Evolutionary conservation across 1,284 basidiomycete species (phyloP), one percentile per base, ranked within the genome.

Genomic region (Sporisorium scitamineum): DNA sequence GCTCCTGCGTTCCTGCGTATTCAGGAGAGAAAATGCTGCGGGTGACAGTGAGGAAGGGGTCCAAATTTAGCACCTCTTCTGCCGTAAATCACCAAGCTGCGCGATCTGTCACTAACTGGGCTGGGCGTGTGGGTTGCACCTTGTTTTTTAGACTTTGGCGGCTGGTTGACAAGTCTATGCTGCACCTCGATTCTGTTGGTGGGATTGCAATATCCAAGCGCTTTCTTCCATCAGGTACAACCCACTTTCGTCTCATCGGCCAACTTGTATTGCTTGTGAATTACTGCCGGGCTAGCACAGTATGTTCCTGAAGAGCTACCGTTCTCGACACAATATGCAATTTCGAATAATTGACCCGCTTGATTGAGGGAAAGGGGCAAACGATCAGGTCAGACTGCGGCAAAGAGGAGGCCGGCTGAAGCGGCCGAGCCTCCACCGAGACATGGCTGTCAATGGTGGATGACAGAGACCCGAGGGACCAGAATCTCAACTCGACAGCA

Each of bases 341-440:
- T 39, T 18, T 48, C 27, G 48, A 50, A 27, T 4, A 11, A n/a
- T 47, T 31, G 27, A n/a, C 27, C 6, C 18, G 27, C 47, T 29
- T 27, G 45, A 22, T 6, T n/a, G 26, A 29, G 24, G 10, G 47
- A 10, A 5, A 29, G 47, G 18, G 16, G 7, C 16, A 39, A n/a
- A n/a, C 11, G 37, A n/a, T 16, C 34, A 39, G 10, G 34, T 27
- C 44, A 24, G 26, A 26, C 48, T 31, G 48, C 29, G 48, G 48
- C 48, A 50, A 20, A 6, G n/a, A 9, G 29, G 10, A 20, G 29
- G 10, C 29, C 50, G 20, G 9, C n/a, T 27, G 11, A 13, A 60
- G 48, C 51, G 59, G 66, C 67, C 67, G 61, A 69, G 61, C 39
- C 20, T 51, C 26, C 55, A 54, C 56, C 61, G 67, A 63, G 27